Percentiles rank a stretch among this genome's conserved stretches.
These are phyloP conservation scores for Nakazawaea populi DNA, from an alignment of 805 yeast species.

Conservation along the genomic window DNA sequence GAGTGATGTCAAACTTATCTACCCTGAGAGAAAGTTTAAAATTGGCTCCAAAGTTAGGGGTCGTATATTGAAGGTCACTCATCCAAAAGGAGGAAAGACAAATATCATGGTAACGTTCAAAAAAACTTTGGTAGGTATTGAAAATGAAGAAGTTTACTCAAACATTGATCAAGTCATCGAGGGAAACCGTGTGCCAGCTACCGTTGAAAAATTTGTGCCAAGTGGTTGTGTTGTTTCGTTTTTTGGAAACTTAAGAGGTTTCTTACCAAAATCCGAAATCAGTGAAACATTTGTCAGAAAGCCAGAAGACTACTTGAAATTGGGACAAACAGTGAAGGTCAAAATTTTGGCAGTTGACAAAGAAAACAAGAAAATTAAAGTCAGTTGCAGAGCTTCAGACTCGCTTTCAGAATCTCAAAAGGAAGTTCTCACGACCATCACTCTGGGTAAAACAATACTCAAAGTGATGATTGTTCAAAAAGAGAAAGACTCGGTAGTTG, in stretches of 20 bases:
- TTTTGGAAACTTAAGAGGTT: conserved; percentile 74
- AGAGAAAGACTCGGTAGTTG: conserved; percentile 64
- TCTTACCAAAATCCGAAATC: conserved; percentile 81
- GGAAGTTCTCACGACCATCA: conserved; percentile 38
- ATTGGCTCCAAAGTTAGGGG: conserved; percentile 77
- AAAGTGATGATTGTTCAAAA: conserved; percentile 64
- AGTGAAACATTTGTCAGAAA: conserved; percentile 79
- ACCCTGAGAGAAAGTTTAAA: conserved; percentile 91
- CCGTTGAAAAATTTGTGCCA: conserved; percentile 64
- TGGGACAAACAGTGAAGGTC: conserved; percentile 81
- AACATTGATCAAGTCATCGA: conserved; percentile 31
- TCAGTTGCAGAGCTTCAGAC: conserved; percentile 66
- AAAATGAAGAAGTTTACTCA: conserved; percentile 45
- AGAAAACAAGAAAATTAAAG: conserved; percentile 50
- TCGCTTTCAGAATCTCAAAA: conserved; percentile 43
- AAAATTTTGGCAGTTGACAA: conserved; percentile 54
- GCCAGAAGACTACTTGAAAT: conserved; percentile 70
- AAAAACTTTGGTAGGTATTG: conserved; percentile 72
- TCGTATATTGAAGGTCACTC: conserved; percentile 52
- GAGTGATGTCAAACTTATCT: conserved; percentile 75
- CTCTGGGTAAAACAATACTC: conserved; percentile 58
- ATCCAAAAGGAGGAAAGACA: conserved; percentile 32
- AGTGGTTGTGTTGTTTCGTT: conserved; percentile 82
- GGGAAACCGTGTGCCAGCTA: conserved; percentile 59
- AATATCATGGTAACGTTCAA: conserved; percentile 66